phyloP scores from a whole-genome alignment of 129 eudicot genomes.

The Solidago caesia region DNA sequence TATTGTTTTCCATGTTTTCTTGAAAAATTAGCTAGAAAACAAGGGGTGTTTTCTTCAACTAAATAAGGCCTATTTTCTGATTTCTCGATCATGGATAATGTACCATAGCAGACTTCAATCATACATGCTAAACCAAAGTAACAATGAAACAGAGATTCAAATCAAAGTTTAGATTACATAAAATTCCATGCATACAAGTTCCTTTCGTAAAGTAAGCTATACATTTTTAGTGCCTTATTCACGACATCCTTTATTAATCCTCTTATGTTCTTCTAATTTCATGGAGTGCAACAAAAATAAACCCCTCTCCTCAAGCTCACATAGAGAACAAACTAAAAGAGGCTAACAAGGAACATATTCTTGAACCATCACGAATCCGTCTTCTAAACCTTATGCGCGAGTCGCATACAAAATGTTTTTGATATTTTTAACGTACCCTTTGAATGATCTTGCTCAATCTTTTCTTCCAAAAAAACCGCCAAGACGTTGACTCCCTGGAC shows the following conservation, averaged over 20 bases:
- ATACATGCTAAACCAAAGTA: too few relatives aligned
- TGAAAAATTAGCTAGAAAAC: too few relatives aligned
- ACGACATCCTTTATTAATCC: slow-evolving; percentile 18
- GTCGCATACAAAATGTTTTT: not conserved
- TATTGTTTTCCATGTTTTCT: too few relatives aligned
- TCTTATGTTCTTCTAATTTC: not conserved
- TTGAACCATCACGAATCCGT: slow-evolving; percentile 7
- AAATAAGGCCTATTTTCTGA: too few relatives aligned
- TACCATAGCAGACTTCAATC: too few relatives aligned
- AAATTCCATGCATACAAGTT: slow-evolving; percentile 14
- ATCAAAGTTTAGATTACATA: slow-evolving; percentile 13
- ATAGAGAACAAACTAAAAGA: slow-evolving; percentile 13
- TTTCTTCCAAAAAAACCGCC: slow-evolving; percentile 46
- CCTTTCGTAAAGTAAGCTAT: slow-evolving; percentile 19
- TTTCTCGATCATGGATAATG: too few relatives aligned
- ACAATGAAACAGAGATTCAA: not conserved
- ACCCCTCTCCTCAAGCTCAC: slow-evolving; percentile 14
- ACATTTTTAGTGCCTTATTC: not conserved
- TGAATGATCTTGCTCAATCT: slow-evolving; percentile 33
- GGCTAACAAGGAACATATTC: slow-evolving; percentile 21
- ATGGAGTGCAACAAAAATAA: slow-evolving; percentile 14
- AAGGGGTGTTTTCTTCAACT: too few relatives aligned
- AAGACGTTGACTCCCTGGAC: slow-evolving; percentile 20
- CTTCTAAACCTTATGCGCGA: not conserved
- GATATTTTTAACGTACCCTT: slow-evolving; percentile 21